Evolutionary conservation across 345 rosid species (phyloP).

Genomic region (Eutrema heterophyllum): DNA sequence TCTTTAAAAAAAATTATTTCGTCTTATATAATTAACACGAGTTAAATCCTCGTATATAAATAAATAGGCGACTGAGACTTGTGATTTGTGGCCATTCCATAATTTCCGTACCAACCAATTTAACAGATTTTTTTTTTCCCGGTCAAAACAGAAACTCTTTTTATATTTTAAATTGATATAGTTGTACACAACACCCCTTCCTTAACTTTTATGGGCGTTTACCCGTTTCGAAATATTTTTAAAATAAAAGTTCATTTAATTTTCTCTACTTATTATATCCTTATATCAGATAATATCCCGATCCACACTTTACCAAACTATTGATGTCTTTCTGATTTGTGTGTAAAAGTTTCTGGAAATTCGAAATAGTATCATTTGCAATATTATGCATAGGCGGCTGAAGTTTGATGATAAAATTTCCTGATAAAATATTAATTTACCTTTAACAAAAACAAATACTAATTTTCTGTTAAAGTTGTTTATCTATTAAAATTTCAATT

Average conservation of each 20-base stretch:
- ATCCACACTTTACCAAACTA: not conserved
- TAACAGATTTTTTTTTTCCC: slow-evolving; percentile 4
- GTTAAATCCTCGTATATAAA: too few species aligned
- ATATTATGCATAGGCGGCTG: not conserved
- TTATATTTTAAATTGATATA: not conserved
- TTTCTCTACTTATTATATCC: too few species aligned
- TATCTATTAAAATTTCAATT: not conserved
- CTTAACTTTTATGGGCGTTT: slow-evolving; percentile 1
- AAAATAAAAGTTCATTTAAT: not conserved
- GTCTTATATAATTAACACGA: too few species aligned
- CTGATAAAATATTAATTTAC: not conserved
- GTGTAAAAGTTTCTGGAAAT: not conserved
- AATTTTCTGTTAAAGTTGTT: too few species aligned
- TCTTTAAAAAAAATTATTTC: too few species aligned
- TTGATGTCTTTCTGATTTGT: not conserved
- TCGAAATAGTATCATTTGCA: not conserved
- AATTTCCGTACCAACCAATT: slow-evolving; percentile 25
- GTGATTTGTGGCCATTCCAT: slow-evolving; percentile 16
- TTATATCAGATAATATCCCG: too few species aligned
- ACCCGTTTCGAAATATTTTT: not conserved
- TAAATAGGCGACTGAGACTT: not conserved
- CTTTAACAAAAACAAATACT: not conserved
- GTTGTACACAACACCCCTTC: slow-evolving; percentile 17
- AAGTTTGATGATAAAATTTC: not conserved
- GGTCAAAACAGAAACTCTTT: not conserved